Evolutionary conservation across 208 protist genomes (phyloP).

Genomic region (Lotmaria passim): DNA sequence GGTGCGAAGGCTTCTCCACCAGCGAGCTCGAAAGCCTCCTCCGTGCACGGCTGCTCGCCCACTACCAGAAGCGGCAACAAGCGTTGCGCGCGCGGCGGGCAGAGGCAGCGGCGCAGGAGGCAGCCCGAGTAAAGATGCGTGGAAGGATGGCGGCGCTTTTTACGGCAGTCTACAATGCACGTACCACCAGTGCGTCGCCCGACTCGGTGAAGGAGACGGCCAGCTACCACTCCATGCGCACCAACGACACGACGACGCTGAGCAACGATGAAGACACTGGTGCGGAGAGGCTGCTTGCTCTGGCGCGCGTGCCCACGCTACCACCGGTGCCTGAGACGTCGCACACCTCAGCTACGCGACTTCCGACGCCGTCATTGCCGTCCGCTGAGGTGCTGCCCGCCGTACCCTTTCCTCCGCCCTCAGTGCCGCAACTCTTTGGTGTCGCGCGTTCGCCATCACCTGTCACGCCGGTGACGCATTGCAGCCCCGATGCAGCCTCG

Average conservation of each 20-base stretch:
- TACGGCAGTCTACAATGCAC: slow-evolving; percentile 30
- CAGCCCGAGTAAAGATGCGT: slow-evolving; percentile 22
- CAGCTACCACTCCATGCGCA: slow-evolving; percentile 18
- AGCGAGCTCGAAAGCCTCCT: slow-evolving; percentile 56
- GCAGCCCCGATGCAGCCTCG: slow-evolving; percentile 13
- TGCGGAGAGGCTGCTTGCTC: background rate
- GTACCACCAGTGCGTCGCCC: slow-evolving; percentile 7
- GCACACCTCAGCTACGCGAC: background rate
- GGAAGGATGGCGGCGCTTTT: slow-evolving; percentile 61
- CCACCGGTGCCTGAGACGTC: background rate
- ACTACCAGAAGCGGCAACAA: slow-evolving; percentile 48
- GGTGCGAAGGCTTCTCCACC: slow-evolving; percentile 45
- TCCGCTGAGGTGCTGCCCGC: background rate
- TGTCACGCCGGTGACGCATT: background rate
- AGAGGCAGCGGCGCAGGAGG: slow-evolving; percentile 37
- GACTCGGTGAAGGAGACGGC: slow-evolving; percentile 1
- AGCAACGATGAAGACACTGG: background rate
- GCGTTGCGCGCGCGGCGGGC: slow-evolving; percentile 39
- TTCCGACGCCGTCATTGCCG: background rate
- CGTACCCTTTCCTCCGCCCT: background rate
- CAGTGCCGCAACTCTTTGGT: too few species aligned
- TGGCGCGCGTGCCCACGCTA: slow-evolving; percentile 5
- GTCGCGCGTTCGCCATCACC: too few species aligned
- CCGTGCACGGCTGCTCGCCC: slow-evolving; percentile 52
- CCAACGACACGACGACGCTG: slow-evolving; percentile 2